Base-by-base conservation (phyloP, 108 stramenopile genomes). In the Fragilariopsis cylindrus region DNA sequence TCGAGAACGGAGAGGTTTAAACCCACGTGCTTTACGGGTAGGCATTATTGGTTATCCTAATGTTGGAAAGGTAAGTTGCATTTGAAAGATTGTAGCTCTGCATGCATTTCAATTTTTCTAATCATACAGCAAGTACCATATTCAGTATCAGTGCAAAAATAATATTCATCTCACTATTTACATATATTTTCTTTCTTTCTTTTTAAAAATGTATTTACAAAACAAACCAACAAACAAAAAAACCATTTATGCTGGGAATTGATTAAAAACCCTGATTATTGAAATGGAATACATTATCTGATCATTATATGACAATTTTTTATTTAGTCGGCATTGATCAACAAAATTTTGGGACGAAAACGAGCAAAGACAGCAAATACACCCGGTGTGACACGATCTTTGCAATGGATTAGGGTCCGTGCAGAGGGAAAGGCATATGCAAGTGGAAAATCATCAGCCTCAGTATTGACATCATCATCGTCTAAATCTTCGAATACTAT, bases 41-140 rank as follows among this genome's bases (percentile, higher is more conserved):
- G 98, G 96, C 6, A 91, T 97, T 62, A 96, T 98, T 81, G 98
- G 98, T 19, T 98, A 94, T 79, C 98, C 98, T 9, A 98, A 97
- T 76, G 96, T 97, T 40, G 98, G 98, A 49, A 98, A 97, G 76
- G 76, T 76, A 44, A 62, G 76, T 30, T 30, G 30, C 79, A 71
- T 80, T 54, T 71, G 75, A 56, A 44, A 30, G 30, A 30, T 30
- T 30, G 2, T 30, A 30, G 30, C 30, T 30, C 1, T 30, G 30
- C 30, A 30, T 30, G 30, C 2, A 30, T 30, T 30, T 30, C 2
- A 30, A 30, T 30, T 30, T 30, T 21, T 30, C 0, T 30, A 30
- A 0, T 2, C 2, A 45, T 45, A 1, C 6, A 54, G 39, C 21
- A 30, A 30, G 30, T 30, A 2, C 30, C 30, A 30, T 30, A 30